Base-by-base conservation (phyloP, 148 eudicot species). In the Rheum nobile region DNA sequence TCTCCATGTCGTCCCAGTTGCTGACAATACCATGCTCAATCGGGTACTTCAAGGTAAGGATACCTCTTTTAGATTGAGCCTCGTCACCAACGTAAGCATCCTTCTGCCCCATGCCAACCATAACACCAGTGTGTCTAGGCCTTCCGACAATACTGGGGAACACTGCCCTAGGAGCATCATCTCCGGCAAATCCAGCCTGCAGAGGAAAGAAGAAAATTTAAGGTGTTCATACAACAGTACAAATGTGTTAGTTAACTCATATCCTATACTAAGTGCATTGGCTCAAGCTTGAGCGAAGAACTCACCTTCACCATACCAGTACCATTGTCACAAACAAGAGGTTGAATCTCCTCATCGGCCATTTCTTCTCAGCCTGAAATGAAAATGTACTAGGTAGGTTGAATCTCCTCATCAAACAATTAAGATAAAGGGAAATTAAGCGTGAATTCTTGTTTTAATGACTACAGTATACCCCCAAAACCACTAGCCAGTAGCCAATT, bases 1-100 rank as follows among this genome's bases (percentile, higher is more conserved):
- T 89, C 74, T 89, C 94, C 94, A 89, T 89, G 74, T 89, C 94
- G 61, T 89, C 94, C 94, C 94, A 89, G 48, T 89, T 89, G 82
- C 85, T 87, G 63, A 89, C 94, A 72, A 89, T 89, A 65, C 94
- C 94, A 74, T 89, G 94, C 81, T 87, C 93, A 77, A 89, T 89
- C 0, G 93, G 93, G 73, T 89, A 89, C 57, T 89, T 89, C 39
- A 89, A 73, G 59, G 93, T 87, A 83, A 89, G 75, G 12, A 89
- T 89, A 78, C 93, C 93, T 17, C 93, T 80, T 77, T 89, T 89
- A 34, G 93, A 89, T 77, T 89, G 93, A 71, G 93, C 93, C 76
- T 89, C 93, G 43, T 89, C 93, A 69, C 93, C 93, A 9, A 89
- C 93, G 77, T 89, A 89, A 24, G 93, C 93, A 80, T 89, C 93